A percentile compares a stretch with the other conserved stretches of the same genome.
Evolutionary conservation across 2,329 filamentous ascomycete species (phyloP).

Genomic region (Aspergillus flavus): DNA sequence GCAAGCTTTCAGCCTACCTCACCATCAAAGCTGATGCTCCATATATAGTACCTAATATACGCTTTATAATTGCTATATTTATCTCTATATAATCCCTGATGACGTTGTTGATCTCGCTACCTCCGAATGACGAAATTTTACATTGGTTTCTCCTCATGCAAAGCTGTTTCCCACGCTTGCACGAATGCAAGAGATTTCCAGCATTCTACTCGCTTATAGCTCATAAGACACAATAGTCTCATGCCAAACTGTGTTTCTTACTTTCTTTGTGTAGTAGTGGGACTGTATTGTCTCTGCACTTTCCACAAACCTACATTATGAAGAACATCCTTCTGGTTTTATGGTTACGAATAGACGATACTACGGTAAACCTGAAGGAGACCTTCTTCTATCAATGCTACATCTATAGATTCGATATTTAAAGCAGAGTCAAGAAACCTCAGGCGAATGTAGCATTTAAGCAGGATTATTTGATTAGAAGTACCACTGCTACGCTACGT

Average conservation of each 20-base stretch:
- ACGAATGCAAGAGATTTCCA: not conserved
- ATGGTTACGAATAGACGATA: not conserved
- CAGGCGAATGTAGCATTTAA: not conserved
- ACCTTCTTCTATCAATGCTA: not conserved
- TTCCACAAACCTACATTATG: not conserved
- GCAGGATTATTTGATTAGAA: not conserved
- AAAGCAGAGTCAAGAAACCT: not conserved
- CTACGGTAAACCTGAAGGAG: not conserved
- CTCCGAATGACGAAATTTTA: not conserved
- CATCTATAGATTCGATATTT: not conserved
- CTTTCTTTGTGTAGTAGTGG: not conserved
- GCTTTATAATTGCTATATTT: not conserved
- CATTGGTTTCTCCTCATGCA: not conserved
- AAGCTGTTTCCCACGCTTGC: not conserved
- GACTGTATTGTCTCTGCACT: not conserved
- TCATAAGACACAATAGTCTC: not conserved
- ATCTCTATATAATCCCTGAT: no score
- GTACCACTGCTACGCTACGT: not conserved
- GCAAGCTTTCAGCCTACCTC: not conserved
- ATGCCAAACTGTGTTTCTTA: not conserved
- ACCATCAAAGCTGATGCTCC: not conserved
- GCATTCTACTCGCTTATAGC: not conserved
- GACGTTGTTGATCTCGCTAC: no score
- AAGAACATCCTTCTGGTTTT: not conserved
- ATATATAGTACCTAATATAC: not conserved